phyloP scores from a whole-genome alignment of 805 yeast species.

The Metschnikowia dekortorum region DNA sequence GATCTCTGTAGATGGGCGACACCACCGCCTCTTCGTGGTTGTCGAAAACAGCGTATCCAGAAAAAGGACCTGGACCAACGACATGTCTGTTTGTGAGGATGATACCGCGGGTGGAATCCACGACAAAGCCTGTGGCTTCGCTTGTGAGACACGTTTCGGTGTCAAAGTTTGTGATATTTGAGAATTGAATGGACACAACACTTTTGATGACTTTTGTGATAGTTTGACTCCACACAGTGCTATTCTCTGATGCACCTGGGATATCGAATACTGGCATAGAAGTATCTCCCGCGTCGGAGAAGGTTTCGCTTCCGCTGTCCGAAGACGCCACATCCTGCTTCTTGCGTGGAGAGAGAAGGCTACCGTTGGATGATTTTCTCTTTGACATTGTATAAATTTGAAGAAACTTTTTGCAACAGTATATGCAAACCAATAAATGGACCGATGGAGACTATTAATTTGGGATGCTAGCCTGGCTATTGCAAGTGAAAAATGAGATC shows the following conservation, averaged over 20 bases:
- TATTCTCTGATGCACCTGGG: constrained; percentile 17
- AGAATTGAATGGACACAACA: constrained; percentile 85
- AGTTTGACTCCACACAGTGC: constrained; percentile 64
- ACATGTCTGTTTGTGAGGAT: constrained; percentile 92
- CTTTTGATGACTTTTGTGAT: constrained; percentile 77
- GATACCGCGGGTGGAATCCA: constrained; percentile 75
- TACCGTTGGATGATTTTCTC: constrained; percentile 14
- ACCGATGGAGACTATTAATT: not conserved
- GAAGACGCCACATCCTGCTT: constrained; percentile 7
- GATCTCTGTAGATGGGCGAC: constrained; percentile 83
- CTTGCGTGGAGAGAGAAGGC: constrained; percentile 9
- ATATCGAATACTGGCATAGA: constrained; percentile 12
- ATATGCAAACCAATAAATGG: not conserved
- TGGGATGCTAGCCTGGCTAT: not conserved
- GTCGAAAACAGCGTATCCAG: constrained; percentile 87
- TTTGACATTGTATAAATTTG: constrained; percentile 3
- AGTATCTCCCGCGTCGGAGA: constrained; percentile 6
- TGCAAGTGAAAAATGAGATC: not conserved
- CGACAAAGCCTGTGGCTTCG: constrained; percentile 96
- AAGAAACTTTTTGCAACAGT: not conserved
- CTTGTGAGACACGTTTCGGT: constrained; percentile 75
- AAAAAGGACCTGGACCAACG: constrained; percentile 92
- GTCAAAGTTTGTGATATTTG: constrained; percentile 83
- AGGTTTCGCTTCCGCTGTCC: constrained; percentile 13
- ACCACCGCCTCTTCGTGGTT: constrained; percentile 92